Conservation (phyloP, 768 basidiomycete species). For the Suillus alpinus region DNA sequence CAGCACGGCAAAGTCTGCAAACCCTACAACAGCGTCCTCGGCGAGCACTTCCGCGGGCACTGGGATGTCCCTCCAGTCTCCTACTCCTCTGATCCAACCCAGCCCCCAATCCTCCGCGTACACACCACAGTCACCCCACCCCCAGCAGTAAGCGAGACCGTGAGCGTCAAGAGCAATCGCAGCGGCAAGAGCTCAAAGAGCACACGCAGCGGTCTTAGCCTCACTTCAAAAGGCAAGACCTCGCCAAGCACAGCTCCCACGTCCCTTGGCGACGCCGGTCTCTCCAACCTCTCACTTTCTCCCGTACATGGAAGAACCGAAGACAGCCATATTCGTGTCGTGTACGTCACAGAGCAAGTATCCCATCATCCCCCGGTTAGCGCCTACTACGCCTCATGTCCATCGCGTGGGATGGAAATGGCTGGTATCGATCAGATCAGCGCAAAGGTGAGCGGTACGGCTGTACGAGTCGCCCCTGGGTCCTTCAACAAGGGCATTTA, state of each 20-base stretch:
- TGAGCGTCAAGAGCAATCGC: constrained; percentile 45
- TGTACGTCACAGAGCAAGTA: constrained; percentile 88
- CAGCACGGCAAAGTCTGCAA: constrained; percentile 93
- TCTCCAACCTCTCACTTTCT: constrained; percentile 56
- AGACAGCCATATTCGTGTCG: constrained; percentile 55
- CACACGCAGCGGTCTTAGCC: constrained; percentile 53
- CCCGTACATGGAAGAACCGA: constrained; percentile 32
- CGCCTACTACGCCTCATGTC: constrained; percentile 76
- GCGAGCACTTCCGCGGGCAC: constrained; percentile 86
- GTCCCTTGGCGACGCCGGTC: constrained; percentile 35
- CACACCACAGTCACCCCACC: constrained; percentile 30
- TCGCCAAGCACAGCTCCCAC: constrained; percentile 51
- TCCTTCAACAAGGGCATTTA: constrained; percentile 87
- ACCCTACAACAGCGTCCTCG: constrained; percentile 85
- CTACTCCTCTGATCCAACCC: constrained; percentile 46
- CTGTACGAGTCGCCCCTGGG: constrained; percentile 80
- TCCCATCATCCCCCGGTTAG: constrained; percentile 98
- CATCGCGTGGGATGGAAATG: constrained; percentile 67
- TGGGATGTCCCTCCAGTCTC: constrained; percentile 75
- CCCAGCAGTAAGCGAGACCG: constrained; percentile 39
- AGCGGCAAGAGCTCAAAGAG: constrained; percentile 63
- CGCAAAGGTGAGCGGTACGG: constrained; percentile 87
- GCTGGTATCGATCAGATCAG: constrained; percentile 89
- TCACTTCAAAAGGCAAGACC: constrained; percentile 49
- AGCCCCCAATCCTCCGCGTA: constrained; percentile 44